These are phyloP conservation scores for Ceratobasidium sp. DNA, from an alignment of 1,284 basidiomycete genomes.

Conservation along the genomic window DNA sequence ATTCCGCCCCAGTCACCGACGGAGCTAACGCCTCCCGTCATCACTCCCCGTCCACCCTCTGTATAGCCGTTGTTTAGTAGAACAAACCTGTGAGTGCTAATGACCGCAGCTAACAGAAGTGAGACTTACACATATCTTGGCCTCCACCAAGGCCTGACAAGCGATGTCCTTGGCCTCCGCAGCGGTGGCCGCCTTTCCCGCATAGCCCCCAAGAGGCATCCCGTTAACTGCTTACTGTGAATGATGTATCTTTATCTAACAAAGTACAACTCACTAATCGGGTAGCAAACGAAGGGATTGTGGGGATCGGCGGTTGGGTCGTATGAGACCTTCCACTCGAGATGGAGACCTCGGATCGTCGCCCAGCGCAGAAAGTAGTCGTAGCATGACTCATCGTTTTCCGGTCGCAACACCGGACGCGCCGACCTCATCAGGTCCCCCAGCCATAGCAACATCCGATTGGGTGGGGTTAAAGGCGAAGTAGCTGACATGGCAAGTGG, in stretches of 20 bases:
- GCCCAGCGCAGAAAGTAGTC: slow-evolving; percentile 32
- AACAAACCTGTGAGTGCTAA: not conserved
- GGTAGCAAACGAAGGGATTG: not conserved
- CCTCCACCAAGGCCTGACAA: not conserved
- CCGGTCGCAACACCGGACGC: not conserved
- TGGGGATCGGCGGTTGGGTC: not conserved
- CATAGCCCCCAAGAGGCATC: not conserved
- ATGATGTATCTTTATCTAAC: too few species aligned
- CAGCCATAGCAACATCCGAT: not conserved
- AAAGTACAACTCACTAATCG: not conserved
- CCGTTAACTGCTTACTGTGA: slow-evolving; percentile 8
- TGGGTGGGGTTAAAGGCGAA: not conserved
- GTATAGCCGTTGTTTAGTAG: too few species aligned
- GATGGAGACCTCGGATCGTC: not conserved
- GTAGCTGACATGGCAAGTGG: not conserved
- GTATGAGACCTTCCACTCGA: not conserved
- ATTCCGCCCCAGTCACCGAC: too few species aligned
- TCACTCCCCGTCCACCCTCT: too few species aligned
- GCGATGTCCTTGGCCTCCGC: not conserved
- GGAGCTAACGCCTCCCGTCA: too few species aligned
- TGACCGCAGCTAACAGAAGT: not conserved
- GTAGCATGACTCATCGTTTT: not conserved
- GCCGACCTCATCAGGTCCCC: not conserved
- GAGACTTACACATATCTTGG: not conserved
- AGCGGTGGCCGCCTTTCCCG: not conserved